Evolutionary conservation across 148 eudicot genomes (phyloP).

Genomic region (Nepenthes gracilis): DNA sequence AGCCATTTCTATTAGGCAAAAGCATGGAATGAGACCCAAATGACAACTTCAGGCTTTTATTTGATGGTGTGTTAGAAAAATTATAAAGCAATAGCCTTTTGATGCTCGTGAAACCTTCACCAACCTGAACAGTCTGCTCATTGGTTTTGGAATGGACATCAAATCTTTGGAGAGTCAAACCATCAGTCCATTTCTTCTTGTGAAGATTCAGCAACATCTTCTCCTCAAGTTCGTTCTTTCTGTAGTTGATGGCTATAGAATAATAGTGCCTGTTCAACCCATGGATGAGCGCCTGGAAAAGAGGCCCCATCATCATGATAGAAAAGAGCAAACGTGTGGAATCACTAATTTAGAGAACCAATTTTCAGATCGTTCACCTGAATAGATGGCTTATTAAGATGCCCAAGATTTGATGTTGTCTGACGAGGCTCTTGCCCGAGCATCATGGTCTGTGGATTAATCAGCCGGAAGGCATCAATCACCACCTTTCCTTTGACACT

Average conservation of each 20-base stretch:
- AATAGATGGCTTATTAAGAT: slow-evolving; percentile 93
- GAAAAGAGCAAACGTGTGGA: background rate
- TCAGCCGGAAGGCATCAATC: slow-evolving; percentile 91
- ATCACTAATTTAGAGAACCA: background rate
- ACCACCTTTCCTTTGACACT: slow-evolving; percentile 98
- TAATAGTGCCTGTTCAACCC: slow-evolving; percentile 94
- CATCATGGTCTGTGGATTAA: slow-evolving; percentile 99
- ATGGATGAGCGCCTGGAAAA: slow-evolving; percentile 81
- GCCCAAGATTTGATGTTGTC: slow-evolving; percentile 93
- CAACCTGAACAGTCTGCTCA: slow-evolving; percentile 94
- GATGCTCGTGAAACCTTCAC: background rate
- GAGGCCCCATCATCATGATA: background rate
- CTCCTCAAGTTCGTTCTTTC: slow-evolving; percentile 97
- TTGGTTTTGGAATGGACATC: slow-evolving; percentile 91
- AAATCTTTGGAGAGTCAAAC: slow-evolving; percentile 82
- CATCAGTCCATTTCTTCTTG: slow-evolving; percentile 99
- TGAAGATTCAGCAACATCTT: slow-evolving; percentile 94
- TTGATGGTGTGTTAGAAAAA: no score
- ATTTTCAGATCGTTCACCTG: slow-evolving; percentile 33
- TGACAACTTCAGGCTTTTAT: no score
- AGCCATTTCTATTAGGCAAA: no score
- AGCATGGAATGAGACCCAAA: no score
- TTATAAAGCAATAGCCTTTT: no score
- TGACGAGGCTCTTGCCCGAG: slow-evolving; percentile 98
- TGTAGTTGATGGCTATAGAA: slow-evolving; percentile 90